Percentiles rank a stretch among this genome's conserved stretches.
Conservation (phyloP, 345 rosid species). For the Conringia planisiliqua region DNA sequence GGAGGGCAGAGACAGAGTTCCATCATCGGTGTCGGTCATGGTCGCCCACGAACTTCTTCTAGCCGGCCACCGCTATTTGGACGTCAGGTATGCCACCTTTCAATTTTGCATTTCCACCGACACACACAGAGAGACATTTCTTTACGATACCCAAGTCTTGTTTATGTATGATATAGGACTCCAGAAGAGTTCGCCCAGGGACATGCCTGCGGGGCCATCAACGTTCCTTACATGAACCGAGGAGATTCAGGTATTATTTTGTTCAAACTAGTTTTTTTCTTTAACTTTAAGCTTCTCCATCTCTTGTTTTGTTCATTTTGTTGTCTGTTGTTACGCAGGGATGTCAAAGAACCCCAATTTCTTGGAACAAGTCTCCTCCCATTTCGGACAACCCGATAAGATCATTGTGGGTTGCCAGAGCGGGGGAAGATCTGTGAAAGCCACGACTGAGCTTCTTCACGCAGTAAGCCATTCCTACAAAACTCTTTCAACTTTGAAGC, state of each 20-base stretch:
- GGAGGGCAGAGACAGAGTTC: slow-evolving; percentile 39
- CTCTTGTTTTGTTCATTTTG: background rate
- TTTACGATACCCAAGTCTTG: background rate
- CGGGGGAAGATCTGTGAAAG: slow-evolving; percentile 72
- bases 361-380: slow-evolving; percentile 51
- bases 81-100: slow-evolving; percentile 43
- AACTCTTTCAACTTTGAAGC: background rate
- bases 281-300: no score
- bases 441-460: slow-evolving; percentile 61
- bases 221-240: slow-evolving; percentile 72
- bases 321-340: slow-evolving; percentile 32
- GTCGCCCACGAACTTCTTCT: slow-evolving; percentile 81
- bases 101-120: background rate
- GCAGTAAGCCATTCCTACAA: slow-evolving; percentile 35
- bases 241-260: slow-evolving; percentile 54
- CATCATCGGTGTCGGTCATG: slow-evolving; percentile 72
- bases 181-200: slow-evolving; percentile 78
- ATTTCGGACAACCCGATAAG: slow-evolving; percentile 55
- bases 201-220: slow-evolving; percentile 70
- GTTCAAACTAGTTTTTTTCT: background rate
- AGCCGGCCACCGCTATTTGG: slow-evolving; percentile 82
- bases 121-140: background rate
- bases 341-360: slow-evolving; percentile 65
- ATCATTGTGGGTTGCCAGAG: slow-evolving; percentile 76
- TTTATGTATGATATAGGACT: slow-evolving; percentile 33